These are phyloP conservation scores for Eragrostis nindensis DNA, from an alignment of 176 grass and related monocot genomes.

Conservation along the genomic window DNA sequence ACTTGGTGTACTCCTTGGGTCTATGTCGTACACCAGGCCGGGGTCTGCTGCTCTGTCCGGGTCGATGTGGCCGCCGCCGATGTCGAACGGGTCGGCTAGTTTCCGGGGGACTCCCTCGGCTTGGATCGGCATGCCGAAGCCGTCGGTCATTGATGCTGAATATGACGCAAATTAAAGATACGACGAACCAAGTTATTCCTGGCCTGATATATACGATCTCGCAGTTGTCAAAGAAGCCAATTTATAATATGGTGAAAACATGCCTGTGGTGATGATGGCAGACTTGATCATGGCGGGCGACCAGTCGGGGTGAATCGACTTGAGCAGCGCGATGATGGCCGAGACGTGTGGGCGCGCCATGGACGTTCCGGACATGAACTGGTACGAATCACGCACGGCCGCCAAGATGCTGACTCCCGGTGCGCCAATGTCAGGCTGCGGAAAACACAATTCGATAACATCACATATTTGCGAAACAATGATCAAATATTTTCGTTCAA, in stretches of 20 bases:
- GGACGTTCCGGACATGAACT: slow-evolving; percentile 34
- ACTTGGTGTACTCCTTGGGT: neutral
- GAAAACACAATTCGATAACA: too few relatives aligned
- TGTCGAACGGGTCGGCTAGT: slow-evolving; percentile 20
- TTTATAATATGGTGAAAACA: too few relatives aligned
- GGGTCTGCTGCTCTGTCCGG: slow-evolving; percentile 6
- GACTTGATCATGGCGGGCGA: slow-evolving; percentile 59
- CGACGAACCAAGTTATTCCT: too few relatives aligned
- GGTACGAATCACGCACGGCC: neutral
- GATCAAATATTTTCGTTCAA: too few relatives aligned
- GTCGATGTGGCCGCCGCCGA: slow-evolving; percentile 16
- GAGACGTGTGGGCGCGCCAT: slow-evolving; percentile 52
- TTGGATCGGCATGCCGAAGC: slow-evolving; percentile 31
- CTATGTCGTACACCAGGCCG: slow-evolving; percentile 23
- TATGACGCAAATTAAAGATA: neutral
- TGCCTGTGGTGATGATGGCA: slow-evolving; percentile 41
- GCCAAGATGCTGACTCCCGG: slow-evolving; percentile 43
- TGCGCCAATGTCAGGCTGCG: slow-evolving; percentile 51
- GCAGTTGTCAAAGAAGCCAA: too few relatives aligned
- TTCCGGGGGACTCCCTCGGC: slow-evolving; percentile 29
- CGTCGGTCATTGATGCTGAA: neutral
- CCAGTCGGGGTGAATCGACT: slow-evolving; percentile 41
- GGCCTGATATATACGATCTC: too few relatives aligned
- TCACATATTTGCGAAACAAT: too few relatives aligned
- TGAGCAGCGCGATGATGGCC: slow-evolving; percentile 31